phyloP scores from a whole-genome alignment of 108 stramenopile species.

The Asterionellopsis glacialis region DNA sequence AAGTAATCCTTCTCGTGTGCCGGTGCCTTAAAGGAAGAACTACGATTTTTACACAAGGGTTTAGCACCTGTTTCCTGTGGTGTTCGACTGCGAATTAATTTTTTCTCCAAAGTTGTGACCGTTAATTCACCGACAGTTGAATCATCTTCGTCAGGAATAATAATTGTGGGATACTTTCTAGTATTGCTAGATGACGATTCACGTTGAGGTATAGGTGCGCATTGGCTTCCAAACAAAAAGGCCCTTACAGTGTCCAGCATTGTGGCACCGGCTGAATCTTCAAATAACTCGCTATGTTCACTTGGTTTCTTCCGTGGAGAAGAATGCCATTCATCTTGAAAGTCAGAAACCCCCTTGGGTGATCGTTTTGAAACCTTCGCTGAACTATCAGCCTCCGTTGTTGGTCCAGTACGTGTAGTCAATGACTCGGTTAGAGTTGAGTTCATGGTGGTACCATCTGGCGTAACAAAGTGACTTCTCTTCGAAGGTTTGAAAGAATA shows the following conservation, averaged over 20 bases:
- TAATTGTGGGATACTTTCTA: constrained; percentile 1
- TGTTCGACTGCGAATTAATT: no score
- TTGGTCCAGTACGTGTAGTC: no score
- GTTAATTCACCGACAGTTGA: constrained; percentile 22
- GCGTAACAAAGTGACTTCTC: no score
- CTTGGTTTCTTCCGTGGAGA: not conserved
- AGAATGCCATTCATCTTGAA: not conserved
- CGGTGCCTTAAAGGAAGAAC: no score
- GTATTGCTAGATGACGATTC: not conserved
- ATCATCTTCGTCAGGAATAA: constrained; percentile 6
- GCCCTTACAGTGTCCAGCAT: not conserved
- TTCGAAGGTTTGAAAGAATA: no score
- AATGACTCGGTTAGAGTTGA: no score
- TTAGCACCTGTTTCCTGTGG: no score
- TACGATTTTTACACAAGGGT: no score
- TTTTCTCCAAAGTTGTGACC: constrained; percentile 13
- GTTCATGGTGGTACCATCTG: no score
- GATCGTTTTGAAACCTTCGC: no score
- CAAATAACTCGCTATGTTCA: not conserved
- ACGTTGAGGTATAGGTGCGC: not conserved
- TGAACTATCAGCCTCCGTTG: no score
- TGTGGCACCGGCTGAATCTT: constrained; percentile 1
- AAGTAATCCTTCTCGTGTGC: no score
- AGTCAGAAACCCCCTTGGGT: not conserved
- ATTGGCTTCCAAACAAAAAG: not conserved